Base-by-base conservation (phyloP, 495 filamentous ascomycete genomes). In the Xylaria castorea region DNA sequence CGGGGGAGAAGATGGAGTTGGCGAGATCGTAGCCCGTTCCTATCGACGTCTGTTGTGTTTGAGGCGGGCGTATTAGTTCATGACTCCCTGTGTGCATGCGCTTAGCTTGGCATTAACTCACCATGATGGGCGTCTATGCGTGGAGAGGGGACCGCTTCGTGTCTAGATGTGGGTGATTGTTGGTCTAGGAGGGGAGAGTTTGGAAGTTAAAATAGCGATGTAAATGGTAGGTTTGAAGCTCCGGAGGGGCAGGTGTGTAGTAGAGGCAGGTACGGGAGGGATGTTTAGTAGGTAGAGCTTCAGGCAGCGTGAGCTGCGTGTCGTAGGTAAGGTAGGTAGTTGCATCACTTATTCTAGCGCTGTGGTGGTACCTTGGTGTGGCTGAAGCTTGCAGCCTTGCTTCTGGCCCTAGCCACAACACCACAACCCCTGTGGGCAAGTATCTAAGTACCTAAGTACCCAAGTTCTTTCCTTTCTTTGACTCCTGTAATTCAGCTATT, bases 21-120 rank as follows among this genome's bases (percentile, higher is more conserved):
- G 93, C 92, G 80, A 99, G 92, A 89, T 99, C 96, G 85, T 99
- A 99, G 79, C 96, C 96, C 77, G 96, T 99, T 80, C 96, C 96
- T 91, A 99, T 99, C 77, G 96, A 99, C 79, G 96, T 99, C 96
- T 98, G 72, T n/a, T 60, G 65, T 65, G 53, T 71, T 22, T 18
- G 53, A 16, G 66, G 11, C 12, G 27, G 36, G 22, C 0, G 51
- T 71, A 44, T 53, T 55, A 58, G 68, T 50, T 18, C 12, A 12
- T 38, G 9, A n/a, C 6, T 6, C 20, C 42, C 58, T 5, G 50
- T 38, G 32, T 22, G n/a, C 14, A 12, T n/a, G 55, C 1, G 55
- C 55, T 60, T 32, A 14, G 55, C 55, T 60, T 32, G 30, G 55
- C 55, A 34, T 62, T 40, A 12, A 66, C 63, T 46, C 42, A 66